Base-by-base conservation (phyloP, 2,329 filamentous ascomycete genomes). In the Nemania bipapillata region DNA sequence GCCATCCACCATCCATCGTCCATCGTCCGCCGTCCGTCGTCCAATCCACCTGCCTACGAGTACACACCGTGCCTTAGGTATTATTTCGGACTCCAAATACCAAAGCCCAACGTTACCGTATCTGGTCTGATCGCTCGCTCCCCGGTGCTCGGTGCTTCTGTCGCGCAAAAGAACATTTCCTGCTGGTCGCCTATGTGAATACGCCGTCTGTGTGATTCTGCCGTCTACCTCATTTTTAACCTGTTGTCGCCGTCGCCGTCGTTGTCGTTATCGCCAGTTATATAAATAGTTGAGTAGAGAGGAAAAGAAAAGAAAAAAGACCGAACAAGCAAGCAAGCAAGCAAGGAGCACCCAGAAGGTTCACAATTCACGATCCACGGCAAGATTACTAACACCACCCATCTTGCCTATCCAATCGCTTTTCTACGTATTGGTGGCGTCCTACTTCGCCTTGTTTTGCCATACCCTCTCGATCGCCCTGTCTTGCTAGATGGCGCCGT, bases 401-500 rank as follows among this genome's bases (percentile, higher is more conserved):
- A 42, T 32, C 42, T 55, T 32, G 24, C 37, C 50, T 47, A 35
- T 32, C 65, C 42, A 53, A 35, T 53, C 30, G 12, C 47, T 49
- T 2, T 56, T 35, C 50, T 57, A 24, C 53, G n/a, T 53, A 4
- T 8, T 57, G 24, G 4, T 24, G 4, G 28, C 20, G 5, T 15
- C 26, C 30, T 55, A 3, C 30, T 40, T 30, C 40, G 26, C 53
- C 61, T 28, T 32, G 26, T 45, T 64, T 59, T 47, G 30, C 49
- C 61, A 15, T 20, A 40, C 32, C 37, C 54, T 50, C 42, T 56
- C 28, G 28, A 53, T 24, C 49, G 28, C 24, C 54, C 40, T 49
- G 65, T 68, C 70, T 68, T 70, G 66, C 70, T 73, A 65, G 66
- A 77, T 77, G 76, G 76, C 75, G 74, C 75, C 75, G 76, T 76